Conservation (phyloP, 345 rosid species). For the Salix viminalis region DNA sequence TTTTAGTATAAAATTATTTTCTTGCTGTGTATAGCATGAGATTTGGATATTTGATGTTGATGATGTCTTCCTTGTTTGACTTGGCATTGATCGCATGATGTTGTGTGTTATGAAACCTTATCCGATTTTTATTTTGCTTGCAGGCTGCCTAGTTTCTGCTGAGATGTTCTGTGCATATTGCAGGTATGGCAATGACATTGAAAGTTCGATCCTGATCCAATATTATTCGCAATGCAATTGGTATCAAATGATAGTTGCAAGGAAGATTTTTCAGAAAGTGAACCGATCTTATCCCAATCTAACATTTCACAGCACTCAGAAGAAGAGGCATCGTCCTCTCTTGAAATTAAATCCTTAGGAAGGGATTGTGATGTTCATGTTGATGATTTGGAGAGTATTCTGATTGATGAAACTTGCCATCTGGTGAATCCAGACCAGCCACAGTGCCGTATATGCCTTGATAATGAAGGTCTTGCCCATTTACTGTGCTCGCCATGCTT, state of each 20-base stretch:
- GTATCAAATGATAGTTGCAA: conserved; percentile 57
- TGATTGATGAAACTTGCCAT: conserved; percentile 57
- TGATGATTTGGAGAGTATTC: conserved; percentile 49
- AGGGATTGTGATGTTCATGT: conserved; percentile 37
- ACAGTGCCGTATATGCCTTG: conserved; percentile 96
- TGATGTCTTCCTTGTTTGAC: not conserved
- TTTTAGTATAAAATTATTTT: not conserved
- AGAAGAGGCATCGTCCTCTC: conserved; percentile 53
- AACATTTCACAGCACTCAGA: conserved; percentile 37
- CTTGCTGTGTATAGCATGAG: not conserved
- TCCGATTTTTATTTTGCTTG: not conserved
- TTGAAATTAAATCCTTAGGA: conserved; percentile 59
- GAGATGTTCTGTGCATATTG: conserved; percentile 23
- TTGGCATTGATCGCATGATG: not conserved
- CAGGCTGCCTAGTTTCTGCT: conserved; percentile 18
- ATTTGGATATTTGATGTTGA: not conserved
- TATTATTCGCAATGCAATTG: conserved; percentile 67
- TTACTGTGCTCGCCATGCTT: conserved; percentile 17
- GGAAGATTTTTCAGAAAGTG: conserved; percentile 58
- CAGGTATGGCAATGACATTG: conserved; percentile 14
- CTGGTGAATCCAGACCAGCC: conserved; percentile 70
- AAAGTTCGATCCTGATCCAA: conserved; percentile 17
- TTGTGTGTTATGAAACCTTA: not conserved
- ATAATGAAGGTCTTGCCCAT: conserved; percentile 62
- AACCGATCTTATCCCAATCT: conserved; percentile 53